Percentiles rank a stretch among this genome's conserved stretches.
Conservation (phyloP, 2,329 filamentous ascomycete species). For the Polytolypa hystricis region DNA sequence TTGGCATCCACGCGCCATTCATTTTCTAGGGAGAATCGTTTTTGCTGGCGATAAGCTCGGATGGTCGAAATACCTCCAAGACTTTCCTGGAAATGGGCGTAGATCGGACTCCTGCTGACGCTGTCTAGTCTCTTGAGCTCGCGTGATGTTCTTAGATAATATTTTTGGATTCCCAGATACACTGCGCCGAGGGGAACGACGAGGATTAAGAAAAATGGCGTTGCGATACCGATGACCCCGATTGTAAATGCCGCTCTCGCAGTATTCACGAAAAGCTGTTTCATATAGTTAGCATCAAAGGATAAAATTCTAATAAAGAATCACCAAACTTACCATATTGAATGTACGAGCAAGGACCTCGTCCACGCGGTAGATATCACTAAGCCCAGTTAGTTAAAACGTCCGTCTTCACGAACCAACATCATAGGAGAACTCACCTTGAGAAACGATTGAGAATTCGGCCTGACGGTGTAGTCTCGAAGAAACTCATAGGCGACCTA, state of each 20-base stretch:
- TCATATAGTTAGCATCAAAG: slow-evolving; percentile 11
- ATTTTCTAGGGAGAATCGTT: slow-evolving; percentile 81
- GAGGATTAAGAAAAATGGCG: slow-evolving; percentile 67
- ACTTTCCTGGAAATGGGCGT: slow-evolving; percentile 96
- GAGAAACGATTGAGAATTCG: slow-evolving; percentile 95
- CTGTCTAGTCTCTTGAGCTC: slow-evolving; percentile 95
- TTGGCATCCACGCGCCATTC: slow-evolving; percentile 97
- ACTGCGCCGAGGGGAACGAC: slow-evolving; percentile 70
- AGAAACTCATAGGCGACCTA: slow-evolving; percentile 96
- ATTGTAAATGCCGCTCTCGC: slow-evolving; percentile 73
- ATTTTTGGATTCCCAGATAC: slow-evolving; percentile 90
- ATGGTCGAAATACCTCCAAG: slow-evolving; percentile 91
- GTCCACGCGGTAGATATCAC: slow-evolving; percentile 58
- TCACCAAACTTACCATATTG: slow-evolving; percentile 70
- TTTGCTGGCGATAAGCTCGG: slow-evolving; percentile 81
- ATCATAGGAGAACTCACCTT: slow-evolving; percentile 47
- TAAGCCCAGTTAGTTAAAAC: slow-evolving; percentile 13
- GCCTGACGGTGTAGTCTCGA: slow-evolving; percentile 93
- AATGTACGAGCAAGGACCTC: slow-evolving; percentile 93
- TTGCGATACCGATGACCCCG: slow-evolving; percentile 68
- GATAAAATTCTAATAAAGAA: not conserved
- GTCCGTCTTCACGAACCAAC: slow-evolving; percentile 1
- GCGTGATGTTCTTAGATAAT: slow-evolving; percentile 90
- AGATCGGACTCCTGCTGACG: slow-evolving; percentile 90
- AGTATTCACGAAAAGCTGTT: slow-evolving; percentile 58